These are phyloP conservation scores for Physcomitrellopsis africana DNA, from an alignment of 225 moss, liverwort and hornwort genomes.

Conservation along the genomic window DNA sequence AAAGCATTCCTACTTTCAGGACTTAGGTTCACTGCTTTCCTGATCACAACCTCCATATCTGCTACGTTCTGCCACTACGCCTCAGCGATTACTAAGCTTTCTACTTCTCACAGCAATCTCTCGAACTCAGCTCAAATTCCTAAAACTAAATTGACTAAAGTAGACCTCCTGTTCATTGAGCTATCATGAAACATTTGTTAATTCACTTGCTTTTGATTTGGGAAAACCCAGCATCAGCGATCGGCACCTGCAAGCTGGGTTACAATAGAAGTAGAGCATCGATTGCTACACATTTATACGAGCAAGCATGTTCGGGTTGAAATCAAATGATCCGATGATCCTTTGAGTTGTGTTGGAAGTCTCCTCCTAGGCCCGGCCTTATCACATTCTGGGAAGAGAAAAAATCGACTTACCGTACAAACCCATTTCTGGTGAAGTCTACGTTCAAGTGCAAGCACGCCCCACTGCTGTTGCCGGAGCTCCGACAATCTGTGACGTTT, in stretches of 20 bases:
- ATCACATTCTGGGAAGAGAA: background rate
- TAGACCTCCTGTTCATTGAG: too few relatives aligned
- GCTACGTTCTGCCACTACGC: background rate
- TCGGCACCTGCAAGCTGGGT: too few relatives aligned
- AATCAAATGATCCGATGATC: conserved; percentile 10
- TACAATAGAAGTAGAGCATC: too few relatives aligned
- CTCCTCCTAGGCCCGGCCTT: background rate
- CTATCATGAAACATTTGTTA: too few relatives aligned
- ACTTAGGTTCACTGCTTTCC: background rate
- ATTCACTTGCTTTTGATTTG: too few relatives aligned
- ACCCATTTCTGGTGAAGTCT: conserved; percentile 59
- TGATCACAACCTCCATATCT: conserved; percentile 2
- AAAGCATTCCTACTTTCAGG: background rate
- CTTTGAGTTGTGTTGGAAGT: conserved; percentile 5
- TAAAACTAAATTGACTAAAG: background rate
- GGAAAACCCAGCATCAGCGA: too few relatives aligned
- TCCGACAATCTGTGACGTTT: conserved; percentile 25
- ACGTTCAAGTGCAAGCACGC: conserved; percentile 43
- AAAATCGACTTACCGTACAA: conserved; percentile 48
- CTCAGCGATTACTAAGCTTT: background rate
- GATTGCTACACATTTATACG: too few relatives aligned
- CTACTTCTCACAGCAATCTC: conserved; percentile 20
- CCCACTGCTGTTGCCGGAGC: conserved; percentile 31
- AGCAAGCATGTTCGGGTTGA: background rate
- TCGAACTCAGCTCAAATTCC: background rate